Conservation (phyloP, 1,284 basidiomycete genomes). For the Trichosporon coremiiforme region DNA sequence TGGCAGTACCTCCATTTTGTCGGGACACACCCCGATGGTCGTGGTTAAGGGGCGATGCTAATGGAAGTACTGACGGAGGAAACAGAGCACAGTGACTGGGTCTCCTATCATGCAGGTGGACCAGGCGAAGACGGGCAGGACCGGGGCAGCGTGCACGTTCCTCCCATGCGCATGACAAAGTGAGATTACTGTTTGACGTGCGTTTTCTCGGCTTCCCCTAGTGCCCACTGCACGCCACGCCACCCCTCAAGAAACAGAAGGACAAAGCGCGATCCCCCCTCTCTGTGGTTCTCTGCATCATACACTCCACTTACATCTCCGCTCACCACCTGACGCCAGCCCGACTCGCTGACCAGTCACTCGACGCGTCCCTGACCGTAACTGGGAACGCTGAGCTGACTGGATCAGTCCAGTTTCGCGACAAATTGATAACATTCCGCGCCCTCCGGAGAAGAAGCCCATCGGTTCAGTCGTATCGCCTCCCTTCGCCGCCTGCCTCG, state of each 20-base stretch:
- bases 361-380: neutral
- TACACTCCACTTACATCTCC: neutral
- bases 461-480: neutral
- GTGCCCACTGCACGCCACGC: neutral
- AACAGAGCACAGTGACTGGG: neutral
- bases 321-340: neutral
- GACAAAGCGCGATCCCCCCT: constrained; percentile 14
- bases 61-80: neutral
- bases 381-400: constrained; percentile 9
- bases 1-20: too few relatives aligned
- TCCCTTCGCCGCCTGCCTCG: neutral
- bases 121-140: neutral
- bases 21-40: too few relatives aligned
- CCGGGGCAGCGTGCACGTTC: neutral
- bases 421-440: neutral
- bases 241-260: constrained; percentile 3
- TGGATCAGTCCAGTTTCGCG: neutral
- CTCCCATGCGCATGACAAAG: neutral
- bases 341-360: neutral
- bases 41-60: neutral
- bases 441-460: neutral
- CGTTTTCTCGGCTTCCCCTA: neutral
- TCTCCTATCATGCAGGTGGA: neutral
- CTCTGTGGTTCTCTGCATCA: neutral
- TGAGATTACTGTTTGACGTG: neutral